Base-by-base conservation (phyloP, 1,139 yeast species). In the Wickerhamomyces sp. region DNA sequence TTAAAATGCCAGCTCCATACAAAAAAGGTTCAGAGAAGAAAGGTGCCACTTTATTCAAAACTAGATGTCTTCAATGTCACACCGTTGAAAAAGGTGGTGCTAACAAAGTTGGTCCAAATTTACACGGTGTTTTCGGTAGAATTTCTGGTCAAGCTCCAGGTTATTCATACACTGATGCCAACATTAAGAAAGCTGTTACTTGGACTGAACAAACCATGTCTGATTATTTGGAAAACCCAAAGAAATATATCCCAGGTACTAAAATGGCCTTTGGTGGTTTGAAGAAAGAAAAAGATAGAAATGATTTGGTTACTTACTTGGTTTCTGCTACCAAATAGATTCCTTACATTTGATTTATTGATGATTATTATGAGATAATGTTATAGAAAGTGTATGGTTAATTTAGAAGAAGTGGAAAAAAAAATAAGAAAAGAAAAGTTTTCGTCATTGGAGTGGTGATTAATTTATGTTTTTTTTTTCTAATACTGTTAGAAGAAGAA, bases 241-340 rank as follows among this genome's bases (percentile, higher is more conserved):
- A 93, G 95, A 93, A 93, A 79, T 93, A 90, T 79, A 90, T 93
- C 63, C 99, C 99, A 67, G 99, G 99, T 74, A 93, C 98, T 78
- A 93, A 93, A 85, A 93, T 93, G 99, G 99, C 99, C 58, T 93
- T 93, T 66, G 99, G 97, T 77, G 99, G 99, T 76, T 84, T 93
- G 74, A 93, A 93, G 93, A 93, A 93, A 83, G 83, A 91, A 59
- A 93, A 90, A 86, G 99, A 93, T 80, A 89, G 98, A 84, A 87
- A 89, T 76, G 98, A 93, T 71, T 78, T 93, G 72, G 75, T 93
- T 65, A 80, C 99, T 62, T 93, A 89, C 86, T 81, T 91, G 76
- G 79, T 76, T 61, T 70, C 71, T 54, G 95, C 96, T 58, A 75
- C 88, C 70, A 81, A 81, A 72, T 80, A 79, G 72, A 41, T 15